phyloP scores from a whole-genome alignment of 208 protist species.

The Trichomonas tenax region DNA sequence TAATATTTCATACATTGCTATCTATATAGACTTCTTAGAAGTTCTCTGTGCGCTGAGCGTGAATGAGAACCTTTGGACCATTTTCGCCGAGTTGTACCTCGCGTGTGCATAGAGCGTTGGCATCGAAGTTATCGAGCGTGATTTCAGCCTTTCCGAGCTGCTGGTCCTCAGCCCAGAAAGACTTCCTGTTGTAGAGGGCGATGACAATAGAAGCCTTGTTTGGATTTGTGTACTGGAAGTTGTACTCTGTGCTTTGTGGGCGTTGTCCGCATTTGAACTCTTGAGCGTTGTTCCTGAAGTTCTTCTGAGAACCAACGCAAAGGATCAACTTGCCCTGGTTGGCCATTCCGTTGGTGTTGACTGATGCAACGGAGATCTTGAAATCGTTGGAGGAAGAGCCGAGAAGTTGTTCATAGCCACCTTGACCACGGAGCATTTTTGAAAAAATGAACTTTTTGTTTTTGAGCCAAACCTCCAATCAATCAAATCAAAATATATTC shows the following conservation, averaged over 20 bases:
- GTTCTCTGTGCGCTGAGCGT: neutral
- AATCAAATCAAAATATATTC: no score
- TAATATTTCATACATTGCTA: no score
- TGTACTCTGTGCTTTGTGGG: neutral
- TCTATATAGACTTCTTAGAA: neutral
- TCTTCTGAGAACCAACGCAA: neutral
- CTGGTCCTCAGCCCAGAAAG: neutral
- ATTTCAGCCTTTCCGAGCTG: neutral
- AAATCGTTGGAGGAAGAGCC: neutral
- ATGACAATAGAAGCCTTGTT: neutral
- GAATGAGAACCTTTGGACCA: neutral
- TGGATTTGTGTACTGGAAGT: neutral
- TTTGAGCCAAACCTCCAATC: no score
- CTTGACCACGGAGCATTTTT: neutral
- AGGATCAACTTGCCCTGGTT: neutral
- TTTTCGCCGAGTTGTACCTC: neutral
- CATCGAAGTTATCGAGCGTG: neutral
- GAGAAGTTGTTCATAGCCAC: neutral
- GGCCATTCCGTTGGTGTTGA: neutral
- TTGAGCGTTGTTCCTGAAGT: neutral
- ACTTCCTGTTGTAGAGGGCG: neutral
- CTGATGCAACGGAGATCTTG: neutral
- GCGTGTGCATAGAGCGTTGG: neutral
- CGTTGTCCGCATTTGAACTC: neutral
- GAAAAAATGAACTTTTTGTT: neutral